These are phyloP conservation scores for Panicum virgatum DNA, from an alignment of 202 grass and related monocot genomes.

Conservation along the genomic window DNA sequence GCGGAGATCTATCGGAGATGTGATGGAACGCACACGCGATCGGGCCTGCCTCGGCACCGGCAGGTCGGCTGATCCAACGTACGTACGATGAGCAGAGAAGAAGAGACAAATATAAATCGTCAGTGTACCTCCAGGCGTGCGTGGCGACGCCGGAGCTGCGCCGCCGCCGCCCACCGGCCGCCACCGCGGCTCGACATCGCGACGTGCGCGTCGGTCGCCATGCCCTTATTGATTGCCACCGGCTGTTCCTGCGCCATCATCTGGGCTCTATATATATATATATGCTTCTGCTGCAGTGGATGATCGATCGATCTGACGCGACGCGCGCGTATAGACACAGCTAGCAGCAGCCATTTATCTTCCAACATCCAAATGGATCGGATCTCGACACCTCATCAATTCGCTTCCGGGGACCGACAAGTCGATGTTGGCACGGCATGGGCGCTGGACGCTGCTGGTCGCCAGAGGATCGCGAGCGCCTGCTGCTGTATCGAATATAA, in stretches of 20 bases:
- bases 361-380: too few relatives aligned
- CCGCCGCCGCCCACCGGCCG: not conserved
- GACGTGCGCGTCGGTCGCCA: conserved; percentile 1
- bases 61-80: not conserved
- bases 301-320: too few relatives aligned
- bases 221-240: not conserved
- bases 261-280: too few relatives aligned
- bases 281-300: too few relatives aligned
- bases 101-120: not conserved
- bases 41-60: not conserved
- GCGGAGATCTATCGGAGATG: too few relatives aligned
- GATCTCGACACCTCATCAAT: not conserved
- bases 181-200: not conserved
- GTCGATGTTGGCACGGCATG: not conserved
- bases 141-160: not conserved
- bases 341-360: not conserved
- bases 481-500: too few relatives aligned
- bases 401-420: not conserved
- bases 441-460: too few relatives aligned
- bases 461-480: too few relatives aligned
- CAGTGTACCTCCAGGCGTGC: not conserved
- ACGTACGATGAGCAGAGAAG: not conserved
- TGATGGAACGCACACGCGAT: too few relatives aligned
- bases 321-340: too few relatives aligned
- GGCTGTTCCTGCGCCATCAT: too few relatives aligned